Percentiles rank a stretch among this genome's conserved stretches.
phyloP scores from a whole-genome alignment of 1,284 basidiomycete species.

The Ceraceosorus bombacis region DNA sequence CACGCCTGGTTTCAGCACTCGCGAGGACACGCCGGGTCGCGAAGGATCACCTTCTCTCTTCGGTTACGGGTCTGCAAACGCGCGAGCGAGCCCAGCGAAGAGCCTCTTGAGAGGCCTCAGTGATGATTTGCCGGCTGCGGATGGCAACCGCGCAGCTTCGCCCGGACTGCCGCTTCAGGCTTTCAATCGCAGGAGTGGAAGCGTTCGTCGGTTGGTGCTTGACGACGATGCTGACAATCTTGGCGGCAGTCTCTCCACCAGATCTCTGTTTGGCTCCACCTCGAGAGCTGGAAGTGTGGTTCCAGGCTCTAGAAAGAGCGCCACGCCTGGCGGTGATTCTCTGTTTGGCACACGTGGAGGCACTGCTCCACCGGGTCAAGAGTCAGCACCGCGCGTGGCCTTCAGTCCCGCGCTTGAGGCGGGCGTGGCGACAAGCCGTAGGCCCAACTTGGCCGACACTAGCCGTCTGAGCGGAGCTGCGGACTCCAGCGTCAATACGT shows the following conservation, averaged over 20 bases:
- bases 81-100: slow-evolving; percentile 34
- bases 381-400: slow-evolving; percentile 20
- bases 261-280: slow-evolving; percentile 4
- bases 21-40: slow-evolving; percentile 38
- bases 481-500: too few species aligned
- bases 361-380: neutral
- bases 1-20: slow-evolving; percentile 31
- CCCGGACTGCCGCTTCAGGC: slow-evolving; percentile 15
- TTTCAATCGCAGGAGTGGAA: neutral
- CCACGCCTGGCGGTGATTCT: neutral
- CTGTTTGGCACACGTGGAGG: neutral
- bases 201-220: slow-evolving; percentile 80
- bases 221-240: slow-evolving; percentile 51
- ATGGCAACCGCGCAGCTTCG: slow-evolving; percentile 11
- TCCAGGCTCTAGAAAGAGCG: neutral
- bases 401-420: slow-evolving; percentile 38
- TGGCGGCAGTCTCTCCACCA: slow-evolving; percentile 17
- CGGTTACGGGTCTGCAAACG: neutral
- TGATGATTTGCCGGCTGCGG: slow-evolving; percentile 49
- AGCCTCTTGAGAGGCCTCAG: slow-evolving; percentile 54
- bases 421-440: neutral
- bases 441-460: too few species aligned
- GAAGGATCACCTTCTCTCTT: slow-evolving; percentile 38
- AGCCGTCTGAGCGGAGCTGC: too few species aligned
- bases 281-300: neutral